Percentiles rank a stretch among this genome's conserved stretches.
Conservation (phyloP, 2,329 filamentous ascomycete species). For the Apiospora kogelbergensis region DNA sequence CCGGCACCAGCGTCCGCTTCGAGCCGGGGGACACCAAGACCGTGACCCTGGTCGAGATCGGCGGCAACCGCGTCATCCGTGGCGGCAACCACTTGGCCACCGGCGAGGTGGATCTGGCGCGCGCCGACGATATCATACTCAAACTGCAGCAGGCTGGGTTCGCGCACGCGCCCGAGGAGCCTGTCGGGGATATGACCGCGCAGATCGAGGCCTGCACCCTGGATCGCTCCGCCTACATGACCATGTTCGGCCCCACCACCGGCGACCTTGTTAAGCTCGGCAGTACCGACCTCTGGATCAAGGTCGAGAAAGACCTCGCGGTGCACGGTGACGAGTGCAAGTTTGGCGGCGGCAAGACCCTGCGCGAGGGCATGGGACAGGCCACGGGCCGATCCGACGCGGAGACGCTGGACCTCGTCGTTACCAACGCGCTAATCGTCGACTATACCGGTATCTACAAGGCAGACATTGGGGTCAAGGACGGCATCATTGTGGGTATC, state of each 20-base stretch:
- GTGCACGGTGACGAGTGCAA: slow-evolving; percentile 90
- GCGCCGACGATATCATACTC: slow-evolving; percentile 64
- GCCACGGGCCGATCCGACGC: slow-evolving; percentile 72
- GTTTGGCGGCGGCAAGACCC: slow-evolving; percentile 91
- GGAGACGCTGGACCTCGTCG: slow-evolving; percentile 78
- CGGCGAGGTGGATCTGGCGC: slow-evolving; percentile 65
- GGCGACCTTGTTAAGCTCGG: slow-evolving; percentile 84
- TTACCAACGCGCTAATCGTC: slow-evolving; percentile 86
- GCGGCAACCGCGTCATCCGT: slow-evolving; percentile 73
- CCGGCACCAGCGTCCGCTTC: slow-evolving; percentile 89
- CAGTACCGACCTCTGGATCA: slow-evolving; percentile 84
- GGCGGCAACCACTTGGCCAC: slow-evolving; percentile 81
- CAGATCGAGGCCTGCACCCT: slow-evolving; percentile 66
- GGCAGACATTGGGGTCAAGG: slow-evolving; percentile 91
- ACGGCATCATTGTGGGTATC: slow-evolving; percentile 82
- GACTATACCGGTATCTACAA: slow-evolving; percentile 95
- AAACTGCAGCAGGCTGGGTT: slow-evolving; percentile 74
- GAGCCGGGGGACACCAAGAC: slow-evolving; percentile 93
- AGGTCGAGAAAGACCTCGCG: slow-evolving; percentile 83
- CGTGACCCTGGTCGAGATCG: slow-evolving; percentile 86
- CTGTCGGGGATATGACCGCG: slow-evolving; percentile 43
- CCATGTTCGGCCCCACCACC: slow-evolving; percentile 91
- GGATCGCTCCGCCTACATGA: slow-evolving; percentile 74
- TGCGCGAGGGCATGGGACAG: slow-evolving; percentile 95
- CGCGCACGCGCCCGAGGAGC: slow-evolving; percentile 72